Evolutionary conservation across 2,329 filamentous ascomycete genomes (phyloP), one percentile per base, ranked within the genome.

Genomic region (Aspergillus aculeatinus): DNA sequence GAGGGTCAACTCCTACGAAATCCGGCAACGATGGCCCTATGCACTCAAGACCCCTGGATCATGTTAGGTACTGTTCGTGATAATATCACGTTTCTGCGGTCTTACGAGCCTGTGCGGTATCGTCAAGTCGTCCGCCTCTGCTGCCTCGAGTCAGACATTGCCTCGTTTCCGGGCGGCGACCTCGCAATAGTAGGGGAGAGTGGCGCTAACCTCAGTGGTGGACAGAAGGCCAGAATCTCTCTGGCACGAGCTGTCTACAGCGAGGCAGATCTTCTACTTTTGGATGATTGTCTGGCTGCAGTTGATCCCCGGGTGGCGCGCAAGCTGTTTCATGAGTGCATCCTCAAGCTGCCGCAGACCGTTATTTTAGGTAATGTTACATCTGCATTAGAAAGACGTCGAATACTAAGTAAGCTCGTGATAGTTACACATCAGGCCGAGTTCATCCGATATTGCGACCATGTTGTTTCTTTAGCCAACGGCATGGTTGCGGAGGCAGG

Each of bases 31-130:
- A 48, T 48, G 44, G 44, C 44, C 50, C 0, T 85, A 82, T 67
- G 81, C 82, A 12, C 83, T 1, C 86, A 88, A 65, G 82, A 83
- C 0, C 83, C 86, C 0, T 88, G 85, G 85, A 74, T 88, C 3
- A 84, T 88, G 69, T 86, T 82, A 71, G 87, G 85, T 78, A 86
- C 81, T 7, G 85, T 88, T 55, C 80, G 82, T 4, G 83, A 88
- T 12, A 88, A 88, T 65, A 88, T 88, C n/a, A 69, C 87, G 4
- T 88, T 88, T 61, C 83, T 84, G 6, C 80, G 76, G 42, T 78
- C 81, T 42, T 83, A 82, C 50, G 82, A 88, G 58, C 72, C 77
- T 5, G 64, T 67, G 6, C 76, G 85, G 35, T 90, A 89, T 68
- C 77, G 81, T 16, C 79, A 82, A 53, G 85, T 88, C 0, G 70